Evolutionary conservation across 2,329 filamentous ascomycete species (phyloP), one percentile per base, ranked within the genome.

Genomic region (Colletotrichum echinochloae): DNA sequence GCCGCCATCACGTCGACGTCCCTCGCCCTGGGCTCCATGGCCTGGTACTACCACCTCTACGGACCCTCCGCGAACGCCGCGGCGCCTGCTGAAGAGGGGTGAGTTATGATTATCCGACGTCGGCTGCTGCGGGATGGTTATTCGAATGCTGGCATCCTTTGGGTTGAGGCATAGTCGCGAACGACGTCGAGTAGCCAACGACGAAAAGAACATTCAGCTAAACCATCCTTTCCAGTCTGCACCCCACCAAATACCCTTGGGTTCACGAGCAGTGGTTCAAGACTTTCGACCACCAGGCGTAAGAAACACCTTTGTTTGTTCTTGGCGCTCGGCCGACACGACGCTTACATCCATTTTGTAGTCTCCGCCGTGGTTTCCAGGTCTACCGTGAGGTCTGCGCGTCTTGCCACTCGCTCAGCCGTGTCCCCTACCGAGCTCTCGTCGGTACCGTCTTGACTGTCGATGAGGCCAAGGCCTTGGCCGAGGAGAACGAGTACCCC

Each of bases 301-400:
- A 91, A 92, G 94, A 72, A 23, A 70, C 49, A 28, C 41, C 44
- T 12, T 46, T 46, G 18, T 33, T 18, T 26, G 63, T 46, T 59
- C 56, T 57, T 30, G 48, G 54, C 55, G 28, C 59, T 39, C 28
- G n/a, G 28, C 28, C 41, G 33, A 30, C 23, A 68, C 59, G 62
- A 60, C 55, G 59, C 72, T 73, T 46, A 73, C 70, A 60, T 68
- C 73, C 30, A 73, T 56, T 16, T n/a, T 61, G 65, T 76, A 97
- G 95, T 78, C 94, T 99, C 76, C 96, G 96, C 83, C 95, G 96
- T 87, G 96, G 96, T 85, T 99, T 98, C 91, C 95, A 97, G 86
- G 96, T 99, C 81, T 99, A 99, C 89, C 94, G 92, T 77, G 96
- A 99, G 86, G 96, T 99, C 79, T 99, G 96, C 89, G 91, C 95